Percentiles rank a stretch among this genome's conserved stretches.
These are phyloP conservation scores for Penicillium silybi DNA, from an alignment of 495 filamentous ascomycete genomes.

Conservation along the genomic window DNA sequence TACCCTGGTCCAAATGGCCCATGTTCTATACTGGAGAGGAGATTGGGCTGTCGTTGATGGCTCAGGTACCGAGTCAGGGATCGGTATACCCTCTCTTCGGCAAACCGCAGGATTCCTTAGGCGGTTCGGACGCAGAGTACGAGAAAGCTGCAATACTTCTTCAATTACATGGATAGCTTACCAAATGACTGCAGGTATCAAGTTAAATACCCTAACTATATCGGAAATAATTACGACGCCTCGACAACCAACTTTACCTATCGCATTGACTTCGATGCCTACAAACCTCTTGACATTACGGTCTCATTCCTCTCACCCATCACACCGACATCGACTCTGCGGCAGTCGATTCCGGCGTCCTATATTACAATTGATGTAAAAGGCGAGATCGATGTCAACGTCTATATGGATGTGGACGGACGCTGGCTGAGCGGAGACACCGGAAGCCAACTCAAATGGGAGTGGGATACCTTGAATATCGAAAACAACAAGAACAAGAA, in stretches of 20 bases:
- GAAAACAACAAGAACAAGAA: conserved; percentile 25
- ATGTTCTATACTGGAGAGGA: conserved; percentile 91
- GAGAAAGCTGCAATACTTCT: conserved; percentile 1
- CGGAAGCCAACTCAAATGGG: conserved; percentile 66
- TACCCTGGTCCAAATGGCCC: conserved; percentile 90
- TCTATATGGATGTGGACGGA: conserved; percentile 87
- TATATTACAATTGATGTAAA: conserved; percentile 75
- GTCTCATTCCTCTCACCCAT: conserved; percentile 91
- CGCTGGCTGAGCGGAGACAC: conserved; percentile 81
- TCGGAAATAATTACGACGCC: conserved; percentile 81
- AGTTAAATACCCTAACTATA: conserved; percentile 66
- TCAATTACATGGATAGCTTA: neutral
- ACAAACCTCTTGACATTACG: conserved; percentile 53
- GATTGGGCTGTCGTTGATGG: conserved; percentile 78
- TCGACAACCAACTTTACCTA: conserved; percentile 93
- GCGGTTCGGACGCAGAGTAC: conserved; percentile 40
- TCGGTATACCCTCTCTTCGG: conserved; percentile 85
- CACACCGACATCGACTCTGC: conserved; percentile 84
- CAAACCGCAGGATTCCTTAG: conserved; percentile 77
- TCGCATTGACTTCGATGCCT: conserved; percentile 46
- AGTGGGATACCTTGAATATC: conserved; percentile 42
- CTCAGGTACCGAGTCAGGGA: conserved; percentile 63
- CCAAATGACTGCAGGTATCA: conserved; percentile 46
- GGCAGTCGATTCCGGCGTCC: conserved; percentile 85
- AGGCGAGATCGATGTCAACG: conserved; percentile 66